A percentile compares a stretch with the other conserved stretches of the same genome.
Evolutionary conservation across 495 filamentous ascomycete genomes (phyloP).

Genomic region (Talaromyces nanjingensis): DNA sequence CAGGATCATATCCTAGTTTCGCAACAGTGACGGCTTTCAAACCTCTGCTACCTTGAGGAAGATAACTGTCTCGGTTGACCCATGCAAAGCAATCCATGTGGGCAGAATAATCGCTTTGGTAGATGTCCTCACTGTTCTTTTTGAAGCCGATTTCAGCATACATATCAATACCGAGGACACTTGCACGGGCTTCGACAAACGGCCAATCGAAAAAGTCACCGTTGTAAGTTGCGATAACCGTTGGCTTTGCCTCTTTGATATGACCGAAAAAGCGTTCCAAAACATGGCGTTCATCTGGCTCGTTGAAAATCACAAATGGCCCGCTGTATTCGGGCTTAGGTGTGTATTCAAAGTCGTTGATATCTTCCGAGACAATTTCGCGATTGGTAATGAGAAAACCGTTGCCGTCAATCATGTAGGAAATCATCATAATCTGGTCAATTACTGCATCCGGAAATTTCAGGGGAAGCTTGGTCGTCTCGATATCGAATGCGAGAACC

Average conservation of each 20-base stretch:
- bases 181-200: slow-evolving; percentile 89
- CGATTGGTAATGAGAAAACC: slow-evolving; percentile 97
- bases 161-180: slow-evolving; percentile 96
- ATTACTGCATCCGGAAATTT: slow-evolving; percentile 97
- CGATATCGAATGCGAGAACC: slow-evolving; percentile 96
- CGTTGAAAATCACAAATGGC: slow-evolving; percentile 95
- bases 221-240: slow-evolving; percentile 98
- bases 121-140: slow-evolving; percentile 92
- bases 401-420: slow-evolving; percentile 99
- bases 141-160: slow-evolving; percentile 96
- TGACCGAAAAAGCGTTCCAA: slow-evolving; percentile 92
- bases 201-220: slow-evolving; percentile 99
- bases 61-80: slow-evolving; percentile 98
- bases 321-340: slow-evolving; percentile 94
- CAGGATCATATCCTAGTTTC: slow-evolving; percentile 96
- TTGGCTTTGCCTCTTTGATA: slow-evolving; percentile 89
- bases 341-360: slow-evolving; percentile 96
- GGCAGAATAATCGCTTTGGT: slow-evolving; percentile 87
- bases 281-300: slow-evolving; percentile 82
- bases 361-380: slow-evolving; percentile 96
- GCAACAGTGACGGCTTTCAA: slow-evolving; percentile 96
- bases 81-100: slow-evolving; percentile 99
- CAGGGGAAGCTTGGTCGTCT: slow-evolving; percentile 91
- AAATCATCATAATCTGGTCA: slow-evolving; percentile 99
- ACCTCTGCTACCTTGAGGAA: slow-evolving; percentile 94